Percentiles rank a stretch among this genome's conserved stretches.
Evolutionary conservation across 2,329 filamentous ascomycete species (phyloP).

Genomic region (Xylaria sp.): DNA sequence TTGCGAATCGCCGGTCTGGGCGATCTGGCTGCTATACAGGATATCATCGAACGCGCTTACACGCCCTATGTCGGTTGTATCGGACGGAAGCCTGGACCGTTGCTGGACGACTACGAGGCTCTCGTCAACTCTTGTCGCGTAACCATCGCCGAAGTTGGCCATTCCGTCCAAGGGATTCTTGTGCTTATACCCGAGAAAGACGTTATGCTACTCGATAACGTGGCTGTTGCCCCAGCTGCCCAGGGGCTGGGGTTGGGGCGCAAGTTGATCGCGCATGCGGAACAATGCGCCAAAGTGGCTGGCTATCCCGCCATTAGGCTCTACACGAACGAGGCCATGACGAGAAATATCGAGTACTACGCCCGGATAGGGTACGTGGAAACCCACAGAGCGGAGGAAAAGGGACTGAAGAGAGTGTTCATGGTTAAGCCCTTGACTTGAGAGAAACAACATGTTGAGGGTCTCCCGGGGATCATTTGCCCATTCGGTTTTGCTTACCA

Average conservation of each 20-base stretch:
- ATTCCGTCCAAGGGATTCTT: not conserved
- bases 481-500: too few relatives aligned
- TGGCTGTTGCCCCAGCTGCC: conserved; percentile 18
- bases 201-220: conserved; percentile 20
- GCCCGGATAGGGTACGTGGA: conserved; percentile 15
- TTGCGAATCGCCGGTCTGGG: not conserved
- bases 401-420: conserved; percentile 17
- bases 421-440: conserved; percentile 15
- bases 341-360: conserved; percentile 19
- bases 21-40: conserved; percentile 3
- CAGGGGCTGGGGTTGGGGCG: conserved; percentile 17
- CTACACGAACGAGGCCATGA: conserved; percentile 18
- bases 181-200: conserved; percentile 13
- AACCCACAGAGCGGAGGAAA: conserved; percentile 16
- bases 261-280: conserved; percentile 9
- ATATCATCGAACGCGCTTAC: conserved; percentile 14
- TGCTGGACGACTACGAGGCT: conserved; percentile 19
- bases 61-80: conserved; percentile 14
- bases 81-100: conserved; percentile 16
- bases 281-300: not conserved
- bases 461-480: too few relatives aligned
- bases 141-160: conserved; percentile 7
- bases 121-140: conserved; percentile 8
- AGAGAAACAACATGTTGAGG: not conserved
- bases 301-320: conserved; percentile 8